These are phyloP conservation scores for Guyanaporus albipodus DNA, from an alignment of 768 basidiomycete genomes.

Conservation along the genomic window DNA sequence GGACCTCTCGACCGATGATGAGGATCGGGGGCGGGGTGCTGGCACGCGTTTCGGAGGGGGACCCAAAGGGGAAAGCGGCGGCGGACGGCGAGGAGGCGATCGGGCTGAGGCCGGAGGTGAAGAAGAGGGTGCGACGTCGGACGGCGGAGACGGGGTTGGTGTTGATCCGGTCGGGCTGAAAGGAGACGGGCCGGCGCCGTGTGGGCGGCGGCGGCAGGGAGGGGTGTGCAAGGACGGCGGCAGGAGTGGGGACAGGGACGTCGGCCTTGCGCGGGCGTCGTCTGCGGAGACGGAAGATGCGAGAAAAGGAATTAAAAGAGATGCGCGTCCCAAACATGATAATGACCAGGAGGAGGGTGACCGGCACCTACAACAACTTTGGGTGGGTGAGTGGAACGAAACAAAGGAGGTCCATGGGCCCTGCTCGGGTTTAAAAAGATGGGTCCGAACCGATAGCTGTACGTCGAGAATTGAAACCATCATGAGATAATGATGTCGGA, in stretches of 20 bases:
- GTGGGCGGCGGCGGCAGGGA: not conserved
- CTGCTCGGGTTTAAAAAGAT: no score
- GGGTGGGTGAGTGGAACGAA: no score
- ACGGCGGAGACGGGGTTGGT: not conserved
- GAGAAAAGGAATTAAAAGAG: slow-evolving; percentile 12
- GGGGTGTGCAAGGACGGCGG: not conserved
- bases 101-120: not conserved
- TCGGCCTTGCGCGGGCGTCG: slow-evolving; percentile 6
- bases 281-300: slow-evolving; percentile 15
- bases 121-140: not conserved
- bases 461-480: no score
- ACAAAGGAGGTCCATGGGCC: no score
- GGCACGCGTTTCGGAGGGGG: no score
- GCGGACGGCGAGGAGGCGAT: not conserved
- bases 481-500: no score
- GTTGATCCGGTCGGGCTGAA: not conserved
- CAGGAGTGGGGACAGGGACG: not conserved
- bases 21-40: slow-evolving; percentile 8
- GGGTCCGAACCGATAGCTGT: no score
- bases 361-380: no score
- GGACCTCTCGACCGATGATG: not conserved
- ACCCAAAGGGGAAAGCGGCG: not conserved
- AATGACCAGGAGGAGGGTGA: not conserved
- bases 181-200: not conserved
- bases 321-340: slow-evolving; percentile 18